These are phyloP conservation scores for Tetracentron sinense DNA, from an alignment of 164 flowering plant species.

Conservation along the genomic window DNA sequence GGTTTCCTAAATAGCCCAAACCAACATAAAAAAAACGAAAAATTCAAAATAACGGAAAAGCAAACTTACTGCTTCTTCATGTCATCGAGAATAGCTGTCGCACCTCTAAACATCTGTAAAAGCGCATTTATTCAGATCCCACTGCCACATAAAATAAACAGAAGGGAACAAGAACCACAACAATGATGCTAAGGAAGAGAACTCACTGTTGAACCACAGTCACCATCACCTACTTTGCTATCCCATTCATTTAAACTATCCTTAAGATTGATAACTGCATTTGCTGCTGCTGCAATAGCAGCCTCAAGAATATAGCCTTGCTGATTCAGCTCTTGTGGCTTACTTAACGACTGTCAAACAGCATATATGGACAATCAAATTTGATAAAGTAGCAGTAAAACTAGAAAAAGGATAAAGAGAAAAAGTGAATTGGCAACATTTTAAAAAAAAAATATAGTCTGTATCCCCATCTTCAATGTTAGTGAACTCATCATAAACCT, in stretches of 20 bases:
- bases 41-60: background rate
- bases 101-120: constrained; percentile 84
- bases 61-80: constrained; percentile 59
- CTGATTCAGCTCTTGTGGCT: constrained; percentile 54
- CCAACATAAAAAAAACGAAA: background rate
- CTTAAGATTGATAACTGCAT: constrained; percentile 52
- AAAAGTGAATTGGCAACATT: background rate
- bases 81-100: constrained; percentile 76
- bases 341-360: constrained; percentile 37
- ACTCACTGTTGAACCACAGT: constrained; percentile 95
- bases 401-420: background rate
- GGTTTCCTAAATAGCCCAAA: background rate
- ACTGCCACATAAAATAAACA: constrained; percentile 9
- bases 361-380: constrained; percentile 5
- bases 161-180: background rate
- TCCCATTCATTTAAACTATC: constrained; percentile 89
- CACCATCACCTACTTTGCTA: constrained; percentile 90
- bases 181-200: background rate
- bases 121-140: constrained; percentile 14
- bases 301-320: constrained; percentile 68
- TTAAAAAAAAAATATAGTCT: background rate
- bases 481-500: background rate
- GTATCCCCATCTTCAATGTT: background rate
- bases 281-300: constrained; percentile 85
- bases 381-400: background rate